Evolutionary conservation across 2,329 filamentous ascomycete species (phyloP).

Genomic region (Emmonsia crescens): DNA sequence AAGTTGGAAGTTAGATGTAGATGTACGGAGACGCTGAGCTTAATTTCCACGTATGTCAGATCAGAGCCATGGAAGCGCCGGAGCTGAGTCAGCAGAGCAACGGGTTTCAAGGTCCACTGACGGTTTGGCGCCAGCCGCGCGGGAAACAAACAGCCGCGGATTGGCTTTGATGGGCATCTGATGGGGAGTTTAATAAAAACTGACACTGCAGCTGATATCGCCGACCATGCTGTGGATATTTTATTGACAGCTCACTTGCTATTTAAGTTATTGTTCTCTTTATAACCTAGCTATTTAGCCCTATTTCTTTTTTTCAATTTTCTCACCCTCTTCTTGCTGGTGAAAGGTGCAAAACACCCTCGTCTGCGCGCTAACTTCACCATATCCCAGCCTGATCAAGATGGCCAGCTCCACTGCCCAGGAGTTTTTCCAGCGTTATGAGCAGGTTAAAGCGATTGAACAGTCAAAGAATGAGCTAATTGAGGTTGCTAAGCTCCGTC

Average conservation of each 20-base stretch:
- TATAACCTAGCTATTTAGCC: background rate
- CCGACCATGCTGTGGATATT: background rate
- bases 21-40: background rate
- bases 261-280: background rate
- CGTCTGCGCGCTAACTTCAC: background rate
- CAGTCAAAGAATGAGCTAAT: conserved; percentile 39
- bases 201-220: background rate
- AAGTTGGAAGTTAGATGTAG: background rate
- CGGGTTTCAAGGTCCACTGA: no score
- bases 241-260: background rate
- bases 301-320: background rate
- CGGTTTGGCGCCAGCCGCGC: background rate
- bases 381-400: background rate
- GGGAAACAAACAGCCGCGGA: background rate
- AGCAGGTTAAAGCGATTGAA: conserved; percentile 34
- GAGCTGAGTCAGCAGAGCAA: background rate
- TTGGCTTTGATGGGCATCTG: background rate
- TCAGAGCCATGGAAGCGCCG: background rate
- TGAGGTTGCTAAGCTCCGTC: conserved; percentile 25
- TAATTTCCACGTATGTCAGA: conserved; percentile 8
- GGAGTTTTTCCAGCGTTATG: conserved; percentile 33
- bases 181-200: background rate
- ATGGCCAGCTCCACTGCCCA: conserved; percentile 23
- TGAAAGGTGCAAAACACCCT: background rate
- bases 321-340: background rate